phyloP scores from a whole-genome alignment of 2,329 filamentous ascomycete genomes.

The Penicillium hordei region DNA sequence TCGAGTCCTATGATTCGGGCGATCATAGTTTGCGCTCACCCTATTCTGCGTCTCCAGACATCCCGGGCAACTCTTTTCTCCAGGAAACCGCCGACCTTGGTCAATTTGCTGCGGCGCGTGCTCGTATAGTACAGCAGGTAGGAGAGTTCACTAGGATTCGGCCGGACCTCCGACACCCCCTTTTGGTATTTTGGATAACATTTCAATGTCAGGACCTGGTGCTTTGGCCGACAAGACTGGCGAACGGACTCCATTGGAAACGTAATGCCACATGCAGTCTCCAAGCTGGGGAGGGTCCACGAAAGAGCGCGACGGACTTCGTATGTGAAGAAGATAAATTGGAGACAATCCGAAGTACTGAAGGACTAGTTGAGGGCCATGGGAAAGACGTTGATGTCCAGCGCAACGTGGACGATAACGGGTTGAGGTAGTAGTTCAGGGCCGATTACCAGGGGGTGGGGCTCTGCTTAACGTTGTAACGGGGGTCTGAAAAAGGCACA shows the following conservation, averaged over 20 bases:
- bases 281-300: constrained; percentile 6
- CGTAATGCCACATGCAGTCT: constrained; percentile 8
- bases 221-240: constrained; percentile 77
- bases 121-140: constrained; percentile 97
- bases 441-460: constrained; percentile 28
- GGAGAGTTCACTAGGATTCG: constrained; percentile 93
- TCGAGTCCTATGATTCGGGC: neutral
- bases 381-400: constrained; percentile 10
- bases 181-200: constrained; percentile 94
- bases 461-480: constrained; percentile 2
- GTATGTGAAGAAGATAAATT: neutral
- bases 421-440: constrained; percentile 26
- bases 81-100: constrained; percentile 91
- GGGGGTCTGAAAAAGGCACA: neutral
- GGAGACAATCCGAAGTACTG: neutral
- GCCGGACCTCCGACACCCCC: constrained; percentile 86
- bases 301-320: constrained; percentile 3
- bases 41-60: constrained; percentile 83
- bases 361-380: constrained; percentile 16
- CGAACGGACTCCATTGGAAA: constrained; percentile 56
- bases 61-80: constrained; percentile 92
- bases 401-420: constrained; percentile 24
- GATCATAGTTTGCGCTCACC: constrained; percentile 55
- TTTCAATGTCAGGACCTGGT: constrained; percentile 93
- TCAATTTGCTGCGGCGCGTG: constrained; percentile 89